phyloP scores from a whole-genome alignment of 2,329 filamentous ascomycete genomes.

The Myriosclerotinia curreyana region DNA sequence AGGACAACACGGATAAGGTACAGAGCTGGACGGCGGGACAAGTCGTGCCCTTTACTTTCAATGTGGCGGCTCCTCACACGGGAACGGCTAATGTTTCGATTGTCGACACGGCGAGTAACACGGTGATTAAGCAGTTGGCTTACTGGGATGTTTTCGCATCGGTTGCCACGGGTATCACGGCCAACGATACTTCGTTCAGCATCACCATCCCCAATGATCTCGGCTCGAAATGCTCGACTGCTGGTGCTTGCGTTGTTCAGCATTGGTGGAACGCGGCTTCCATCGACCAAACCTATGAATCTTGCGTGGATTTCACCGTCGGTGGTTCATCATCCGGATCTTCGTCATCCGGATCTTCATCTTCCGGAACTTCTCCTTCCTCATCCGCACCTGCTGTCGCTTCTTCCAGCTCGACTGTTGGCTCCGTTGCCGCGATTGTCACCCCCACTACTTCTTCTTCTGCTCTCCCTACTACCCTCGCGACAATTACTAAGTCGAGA shows the following conservation, averaged over 20 bases:
- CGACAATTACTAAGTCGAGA: conserved; percentile 6
- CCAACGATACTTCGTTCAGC: conserved; percentile 49
- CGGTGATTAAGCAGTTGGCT: conserved; percentile 48
- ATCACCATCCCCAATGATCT: conserved; percentile 53
- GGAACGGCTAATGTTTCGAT: conserved; percentile 55
- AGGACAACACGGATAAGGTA: conserved; percentile 45
- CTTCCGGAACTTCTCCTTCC: not conserved
- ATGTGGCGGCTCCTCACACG: conserved; percentile 49
- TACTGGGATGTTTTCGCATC: conserved; percentile 51
- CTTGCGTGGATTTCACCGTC: conserved; percentile 50
- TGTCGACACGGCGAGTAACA: conserved; percentile 49
- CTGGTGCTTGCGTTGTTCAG: conserved; percentile 45
- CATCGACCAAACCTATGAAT: conserved; percentile 56
- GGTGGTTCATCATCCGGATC: conserved; percentile 16
- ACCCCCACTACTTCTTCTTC: not conserved
- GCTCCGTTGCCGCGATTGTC: not conserved
- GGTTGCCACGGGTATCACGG: conserved; percentile 43
- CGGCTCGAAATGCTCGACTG: conserved; percentile 36
- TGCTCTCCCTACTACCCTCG: conserved; percentile 13
- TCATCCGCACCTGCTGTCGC: not conserved
- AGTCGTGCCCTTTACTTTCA: conserved; percentile 44
- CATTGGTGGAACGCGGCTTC: conserved; percentile 52
- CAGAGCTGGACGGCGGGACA: conserved; percentile 47
- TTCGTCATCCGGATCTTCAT: not conserved
- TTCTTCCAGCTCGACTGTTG: not conserved